Percentiles rank a stretch among this genome's conserved stretches.
These are phyloP conservation scores for Fusarium sp. DNA, from an alignment of 2,329 filamentous ascomycete species.

Conservation along the genomic window DNA sequence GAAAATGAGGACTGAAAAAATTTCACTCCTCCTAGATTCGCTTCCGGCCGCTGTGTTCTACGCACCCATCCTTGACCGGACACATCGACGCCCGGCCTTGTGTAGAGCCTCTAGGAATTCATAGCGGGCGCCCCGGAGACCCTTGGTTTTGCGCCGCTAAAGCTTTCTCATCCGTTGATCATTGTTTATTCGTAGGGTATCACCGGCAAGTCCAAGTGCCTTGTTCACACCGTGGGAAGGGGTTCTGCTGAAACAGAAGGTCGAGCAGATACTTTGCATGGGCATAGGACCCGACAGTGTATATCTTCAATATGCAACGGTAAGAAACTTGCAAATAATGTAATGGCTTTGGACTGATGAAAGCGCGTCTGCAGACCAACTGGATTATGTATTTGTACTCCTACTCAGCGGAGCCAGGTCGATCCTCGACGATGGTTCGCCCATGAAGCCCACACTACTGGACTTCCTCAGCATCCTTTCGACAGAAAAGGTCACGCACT, in stretches of 20 bases:
- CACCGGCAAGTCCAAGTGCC: constrained; percentile 4
- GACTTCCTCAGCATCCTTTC: neutral
- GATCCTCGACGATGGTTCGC: neutral
- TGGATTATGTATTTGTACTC: constrained; percentile 14
- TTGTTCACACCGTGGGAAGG: constrained; percentile 9
- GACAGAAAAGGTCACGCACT: neutral
- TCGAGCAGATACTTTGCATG: constrained; percentile 5
- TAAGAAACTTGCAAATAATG: no score
- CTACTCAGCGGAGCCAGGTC: neutral
- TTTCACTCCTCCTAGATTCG: no score
- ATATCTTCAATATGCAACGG: constrained; percentile 10
- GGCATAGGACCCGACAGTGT: neutral
- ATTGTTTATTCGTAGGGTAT: constrained; percentile 15
- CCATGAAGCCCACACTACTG: neutral
- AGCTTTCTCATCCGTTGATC: constrained; percentile 1
- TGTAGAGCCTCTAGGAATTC: no score
- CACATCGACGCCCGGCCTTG: no score
- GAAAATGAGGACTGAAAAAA: no score
- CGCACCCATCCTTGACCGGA: no score
- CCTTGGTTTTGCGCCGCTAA: neutral
- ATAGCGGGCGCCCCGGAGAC: neutral
- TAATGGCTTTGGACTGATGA: no score
- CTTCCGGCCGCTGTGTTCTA: no score
- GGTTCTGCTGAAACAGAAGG: constrained; percentile 6
- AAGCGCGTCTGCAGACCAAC: neutral